Percentiles rank a stretch among this genome's conserved stretches.
These are phyloP conservation scores for Tilletia caries DNA, from an alignment of 1,284 basidiomycete species.

Conservation along the genomic window DNA sequence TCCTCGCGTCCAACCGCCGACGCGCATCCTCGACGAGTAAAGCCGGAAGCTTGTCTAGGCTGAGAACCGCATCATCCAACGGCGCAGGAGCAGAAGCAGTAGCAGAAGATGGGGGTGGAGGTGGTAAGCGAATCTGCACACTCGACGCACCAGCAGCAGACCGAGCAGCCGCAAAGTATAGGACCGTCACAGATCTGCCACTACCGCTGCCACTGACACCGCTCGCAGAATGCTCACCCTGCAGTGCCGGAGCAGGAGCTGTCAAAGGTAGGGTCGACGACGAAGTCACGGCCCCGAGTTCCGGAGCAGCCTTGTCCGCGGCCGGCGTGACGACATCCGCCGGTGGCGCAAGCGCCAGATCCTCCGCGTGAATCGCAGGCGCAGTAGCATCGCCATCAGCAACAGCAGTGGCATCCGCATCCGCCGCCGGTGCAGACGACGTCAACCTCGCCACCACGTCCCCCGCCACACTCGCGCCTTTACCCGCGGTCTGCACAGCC, in stretches of 20 bases:
- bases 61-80: constrained; percentile 54
- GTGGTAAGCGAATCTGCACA: constrained; percentile 10
- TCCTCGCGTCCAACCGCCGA: constrained; percentile 19
- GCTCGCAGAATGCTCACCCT: not conserved
- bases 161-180: constrained; percentile 16
- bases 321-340: not conserved
- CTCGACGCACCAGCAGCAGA: constrained; percentile 10
- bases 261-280: not conserved
- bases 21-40: constrained; percentile 57
- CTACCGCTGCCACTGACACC: not conserved
- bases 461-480: not conserved
- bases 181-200: constrained; percentile 3
- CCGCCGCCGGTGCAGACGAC: not conserved
- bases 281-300: too few relatives aligned
- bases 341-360: constrained; percentile 4
- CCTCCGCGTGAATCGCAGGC: not conserved
- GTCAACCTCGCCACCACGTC: not conserved
- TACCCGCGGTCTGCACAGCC: not conserved
- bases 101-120: not conserved
- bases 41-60: constrained; percentile 60
- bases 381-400: not conserved
- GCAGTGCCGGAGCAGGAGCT: not conserved
- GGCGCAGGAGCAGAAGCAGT: not conserved
- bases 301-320: too few relatives aligned
- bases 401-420: not conserved